A percentile compares a stretch with the other conserved stretches of the same genome.
These are phyloP conservation scores for Aspergillus cejpii DNA, from an alignment of 2,329 filamentous ascomycete species.

Conservation along the genomic window DNA sequence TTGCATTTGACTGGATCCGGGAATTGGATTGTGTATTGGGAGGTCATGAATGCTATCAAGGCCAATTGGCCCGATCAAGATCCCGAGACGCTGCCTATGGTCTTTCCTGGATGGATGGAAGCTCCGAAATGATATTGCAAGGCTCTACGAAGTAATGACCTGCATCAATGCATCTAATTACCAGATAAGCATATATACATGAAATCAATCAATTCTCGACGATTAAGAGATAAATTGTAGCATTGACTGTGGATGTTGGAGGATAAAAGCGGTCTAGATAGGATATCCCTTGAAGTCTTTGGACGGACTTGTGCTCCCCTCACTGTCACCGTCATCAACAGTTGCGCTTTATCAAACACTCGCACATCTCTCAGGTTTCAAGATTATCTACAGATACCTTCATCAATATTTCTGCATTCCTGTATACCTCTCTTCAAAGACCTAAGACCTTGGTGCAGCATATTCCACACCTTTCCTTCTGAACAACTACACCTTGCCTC, in stretches of 20 bases:
- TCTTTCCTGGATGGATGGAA: constrained; percentile 50
- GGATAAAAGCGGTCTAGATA: constrained; percentile 3
- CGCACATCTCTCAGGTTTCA: not conserved
- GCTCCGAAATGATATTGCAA: constrained; percentile 31
- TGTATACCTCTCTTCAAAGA: not conserved
- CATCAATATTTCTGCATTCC: not conserved
- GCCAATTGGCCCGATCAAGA: constrained; percentile 50
- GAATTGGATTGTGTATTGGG: constrained; percentile 51
- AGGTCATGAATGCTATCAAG: constrained; percentile 48
- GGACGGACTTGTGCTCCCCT: not conserved
- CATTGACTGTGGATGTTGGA: not conserved
- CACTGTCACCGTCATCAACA: not conserved
- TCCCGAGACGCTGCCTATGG: constrained; percentile 47
- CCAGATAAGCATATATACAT: not conserved
- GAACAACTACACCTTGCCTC: not conserved
- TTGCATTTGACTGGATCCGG: constrained; percentile 54
- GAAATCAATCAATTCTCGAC: not conserved
- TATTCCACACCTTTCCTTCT: not conserved
- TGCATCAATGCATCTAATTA: not conserved
- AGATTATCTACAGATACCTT: not conserved
- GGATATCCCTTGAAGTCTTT: not conserved
- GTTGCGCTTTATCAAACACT: not conserved
- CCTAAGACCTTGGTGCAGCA: not conserved
- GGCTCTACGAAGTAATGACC: too few species aligned
- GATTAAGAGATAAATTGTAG: not conserved